These are phyloP conservation scores for Auricularia sp. DNA, from an alignment of 768 basidiomycete genomes.

Conservation along the genomic window DNA sequence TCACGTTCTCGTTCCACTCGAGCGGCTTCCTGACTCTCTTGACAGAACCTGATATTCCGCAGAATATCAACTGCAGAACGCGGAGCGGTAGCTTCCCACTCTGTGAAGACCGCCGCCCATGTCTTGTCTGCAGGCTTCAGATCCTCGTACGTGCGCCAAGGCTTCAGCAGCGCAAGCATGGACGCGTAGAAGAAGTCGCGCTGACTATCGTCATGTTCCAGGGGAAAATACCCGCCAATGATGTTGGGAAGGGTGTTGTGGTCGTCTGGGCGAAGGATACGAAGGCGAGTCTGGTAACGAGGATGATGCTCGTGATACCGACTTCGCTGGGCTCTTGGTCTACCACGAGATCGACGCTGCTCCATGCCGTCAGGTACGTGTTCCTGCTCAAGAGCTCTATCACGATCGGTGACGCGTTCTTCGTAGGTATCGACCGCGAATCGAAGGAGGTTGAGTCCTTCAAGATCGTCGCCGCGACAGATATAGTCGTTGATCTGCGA, in stretches of 20 bases:
- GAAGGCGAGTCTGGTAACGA: constrained; percentile 1
- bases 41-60: constrained; percentile 24
- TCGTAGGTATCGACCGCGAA: constrained; percentile 27
- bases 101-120: constrained; percentile 16
- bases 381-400: neutral
- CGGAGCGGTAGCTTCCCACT: constrained; percentile 8
- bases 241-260: constrained; percentile 29
- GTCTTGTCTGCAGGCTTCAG: constrained; percentile 13
- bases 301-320: constrained; percentile 14
- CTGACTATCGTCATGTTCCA: constrained; percentile 14
- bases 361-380: neutral
- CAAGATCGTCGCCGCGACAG: constrained; percentile 14
- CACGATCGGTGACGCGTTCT: neutral
- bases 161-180: constrained; percentile 27
- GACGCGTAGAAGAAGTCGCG: constrained; percentile 24
- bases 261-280: constrained; percentile 13
- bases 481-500: constrained; percentile 21
- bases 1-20: neutral
- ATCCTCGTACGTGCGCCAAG: constrained; percentile 22
- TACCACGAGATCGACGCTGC: constrained; percentile 4
- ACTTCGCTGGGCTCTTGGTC: constrained; percentile 10
- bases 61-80: constrained; percentile 9
- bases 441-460: constrained; percentile 11
- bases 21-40: constrained; percentile 18
- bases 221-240: constrained; percentile 27